Conservation (phyloP, 495 filamentous ascomycete genomes). For the Aspergillus steynii region DNA sequence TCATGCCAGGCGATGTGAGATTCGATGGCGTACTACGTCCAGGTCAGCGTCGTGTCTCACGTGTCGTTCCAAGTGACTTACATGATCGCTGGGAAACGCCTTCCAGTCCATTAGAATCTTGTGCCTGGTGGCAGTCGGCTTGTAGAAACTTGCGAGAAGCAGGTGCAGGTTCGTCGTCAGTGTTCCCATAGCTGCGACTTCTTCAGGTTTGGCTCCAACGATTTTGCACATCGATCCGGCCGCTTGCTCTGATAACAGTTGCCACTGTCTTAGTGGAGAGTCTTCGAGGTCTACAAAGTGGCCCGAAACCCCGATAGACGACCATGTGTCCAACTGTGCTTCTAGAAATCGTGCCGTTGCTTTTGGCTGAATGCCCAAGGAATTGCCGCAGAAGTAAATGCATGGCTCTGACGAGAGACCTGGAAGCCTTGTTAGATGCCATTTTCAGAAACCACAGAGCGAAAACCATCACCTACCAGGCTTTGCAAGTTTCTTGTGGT, state of each 20-base stretch:
- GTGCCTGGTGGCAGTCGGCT: slow-evolving; percentile 67
- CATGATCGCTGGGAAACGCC: slow-evolving; percentile 93
- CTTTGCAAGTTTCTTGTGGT: slow-evolving; percentile 60
- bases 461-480: slow-evolving; percentile 29
- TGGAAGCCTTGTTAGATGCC: slow-evolving; percentile 22
- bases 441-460: neutral
- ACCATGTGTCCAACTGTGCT: slow-evolving; percentile 84
- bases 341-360: slow-evolving; percentile 68
- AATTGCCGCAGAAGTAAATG: slow-evolving; percentile 94
- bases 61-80: slow-evolving; percentile 28
- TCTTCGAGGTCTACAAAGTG: slow-evolving; percentile 82
- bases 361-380: slow-evolving; percentile 86
- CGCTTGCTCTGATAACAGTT: slow-evolving; percentile 72
- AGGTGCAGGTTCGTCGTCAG: slow-evolving; percentile 90
- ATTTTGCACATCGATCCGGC: slow-evolving; percentile 74
- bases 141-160: slow-evolving; percentile 88
- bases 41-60: neutral
- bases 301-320: slow-evolving; percentile 83
- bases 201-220: slow-evolving; percentile 72
- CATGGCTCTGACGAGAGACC: slow-evolving; percentile 48
- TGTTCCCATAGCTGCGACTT: slow-evolving; percentile 92
- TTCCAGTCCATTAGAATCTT: slow-evolving; percentile 94
- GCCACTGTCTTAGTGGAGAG: slow-evolving; percentile 75
- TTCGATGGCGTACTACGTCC: slow-evolving; percentile 78
- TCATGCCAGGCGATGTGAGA: slow-evolving; percentile 82